Percentiles rank a stretch among this genome's conserved stretches.
Evolutionary conservation across 768 basidiomycete species (phyloP).

Genomic region (Lentinula lateritia): DNA sequence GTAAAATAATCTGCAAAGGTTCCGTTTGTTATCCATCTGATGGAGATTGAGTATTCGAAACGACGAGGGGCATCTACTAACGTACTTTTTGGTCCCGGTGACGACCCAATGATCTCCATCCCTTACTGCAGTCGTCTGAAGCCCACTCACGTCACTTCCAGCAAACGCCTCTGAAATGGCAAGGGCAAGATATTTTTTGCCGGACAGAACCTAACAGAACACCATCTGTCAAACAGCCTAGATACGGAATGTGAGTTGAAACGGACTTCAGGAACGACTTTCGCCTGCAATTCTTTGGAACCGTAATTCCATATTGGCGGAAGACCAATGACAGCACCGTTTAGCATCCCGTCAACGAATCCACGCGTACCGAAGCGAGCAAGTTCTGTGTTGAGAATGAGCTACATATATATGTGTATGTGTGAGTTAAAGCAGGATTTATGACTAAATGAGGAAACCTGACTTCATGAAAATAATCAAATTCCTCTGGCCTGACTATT

Average conservation of each 20-base stretch:
- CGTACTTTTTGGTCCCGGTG: constrained; percentile 89
- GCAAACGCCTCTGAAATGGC: constrained; percentile 95
- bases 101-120: constrained; percentile 88
- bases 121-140: constrained; percentile 80
- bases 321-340: constrained; percentile 79
- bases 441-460: background rate
- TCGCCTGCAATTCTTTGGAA: constrained; percentile 61
- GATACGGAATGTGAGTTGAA: background rate
- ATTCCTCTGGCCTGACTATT: constrained; percentile 73
- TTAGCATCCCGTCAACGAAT: constrained; percentile 82
- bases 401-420: constrained; percentile 30
- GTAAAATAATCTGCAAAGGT: constrained; percentile 84
- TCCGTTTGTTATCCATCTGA: constrained; percentile 87
- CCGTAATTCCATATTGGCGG: constrained; percentile 90
- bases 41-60: background rate
- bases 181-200: constrained; percentile 81
- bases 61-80: background rate
- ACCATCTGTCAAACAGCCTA: background rate
- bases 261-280: constrained; percentile 65
- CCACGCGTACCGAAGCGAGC: constrained; percentile 80
- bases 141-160: constrained; percentile 77
- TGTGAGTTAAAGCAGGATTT: background rate
- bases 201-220: constrained; percentile 38
- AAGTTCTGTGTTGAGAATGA: constrained; percentile 78
- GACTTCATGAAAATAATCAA: constrained; percentile 93